Conservation (phyloP, 495 filamentous ascomycete genomes). For the Penicillium steckii region DNA sequence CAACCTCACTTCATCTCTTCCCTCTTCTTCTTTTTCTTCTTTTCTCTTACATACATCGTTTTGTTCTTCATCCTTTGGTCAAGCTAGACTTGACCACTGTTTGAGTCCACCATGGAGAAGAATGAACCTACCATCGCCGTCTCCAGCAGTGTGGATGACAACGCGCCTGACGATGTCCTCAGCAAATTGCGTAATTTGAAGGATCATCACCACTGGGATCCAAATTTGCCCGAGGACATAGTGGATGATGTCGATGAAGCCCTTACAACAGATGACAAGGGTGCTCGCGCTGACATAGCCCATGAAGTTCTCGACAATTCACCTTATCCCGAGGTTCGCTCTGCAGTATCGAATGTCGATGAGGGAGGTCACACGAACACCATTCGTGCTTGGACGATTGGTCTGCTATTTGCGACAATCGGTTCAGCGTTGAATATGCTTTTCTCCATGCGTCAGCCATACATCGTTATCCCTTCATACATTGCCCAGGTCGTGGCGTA, state of each 20-base stretch:
- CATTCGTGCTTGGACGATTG: constrained; percentile 70
- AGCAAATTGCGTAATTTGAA: constrained; percentile 46
- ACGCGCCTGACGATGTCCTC: constrained; percentile 43
- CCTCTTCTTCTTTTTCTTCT: constrained; percentile 45
- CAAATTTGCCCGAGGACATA: constrained; percentile 64
- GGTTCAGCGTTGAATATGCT: constrained; percentile 68
- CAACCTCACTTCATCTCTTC: neutral
- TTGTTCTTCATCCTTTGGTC: neutral
- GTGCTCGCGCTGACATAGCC: constrained; percentile 53
- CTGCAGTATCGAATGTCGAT: constrained; percentile 52
- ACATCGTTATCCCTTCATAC: constrained; percentile 64
- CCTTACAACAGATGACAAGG: constrained; percentile 52
- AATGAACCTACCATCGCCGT: constrained; percentile 26
- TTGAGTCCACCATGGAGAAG: constrained; percentile 26
- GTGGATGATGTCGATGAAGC: constrained; percentile 59
- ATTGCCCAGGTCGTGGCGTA: constrained; percentile 71
- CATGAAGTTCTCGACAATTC: constrained; percentile 63
- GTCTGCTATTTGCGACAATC: constrained; percentile 63
- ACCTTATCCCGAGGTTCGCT: constrained; percentile 63
- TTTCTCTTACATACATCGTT: neutral
- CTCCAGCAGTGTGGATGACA: constrained; percentile 30
- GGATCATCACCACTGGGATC: constrained; percentile 65
- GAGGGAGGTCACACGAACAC: constrained; percentile 67
- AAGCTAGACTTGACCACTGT: neutral
- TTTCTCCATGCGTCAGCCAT: constrained; percentile 66